Evolutionary conservation across 2,329 filamentous ascomycete species (phyloP).

Genomic region (Zymoseptoria brevis): DNA sequence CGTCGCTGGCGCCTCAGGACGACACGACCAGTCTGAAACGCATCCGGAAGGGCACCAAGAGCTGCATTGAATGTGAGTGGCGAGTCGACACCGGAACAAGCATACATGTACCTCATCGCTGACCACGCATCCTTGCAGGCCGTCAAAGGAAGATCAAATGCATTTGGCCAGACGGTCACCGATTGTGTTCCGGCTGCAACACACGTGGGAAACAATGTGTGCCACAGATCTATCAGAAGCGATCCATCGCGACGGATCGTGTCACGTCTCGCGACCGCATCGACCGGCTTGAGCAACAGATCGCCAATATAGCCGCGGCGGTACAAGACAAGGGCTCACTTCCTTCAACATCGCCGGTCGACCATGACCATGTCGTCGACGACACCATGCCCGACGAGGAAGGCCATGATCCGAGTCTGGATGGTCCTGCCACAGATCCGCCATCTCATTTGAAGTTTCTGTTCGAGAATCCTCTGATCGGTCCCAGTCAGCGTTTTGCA

Average conservation of each 20-base stretch:
- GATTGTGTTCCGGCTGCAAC: slow-evolving; percentile 17
- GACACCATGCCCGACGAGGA: background rate
- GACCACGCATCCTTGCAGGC: slow-evolving; percentile 12
- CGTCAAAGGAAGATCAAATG: slow-evolving; percentile 28
- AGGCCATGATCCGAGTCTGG: slow-evolving; percentile 1
- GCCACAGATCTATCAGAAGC: slow-evolving; percentile 8
- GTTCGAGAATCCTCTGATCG: slow-evolving; percentile 27
- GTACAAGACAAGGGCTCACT: slow-evolving; percentile 2
- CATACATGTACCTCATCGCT: background rate
- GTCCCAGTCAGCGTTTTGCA: slow-evolving; percentile 6
- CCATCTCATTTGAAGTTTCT: slow-evolving; percentile 26
- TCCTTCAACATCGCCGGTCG: background rate
- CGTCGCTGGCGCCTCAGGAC: background rate
- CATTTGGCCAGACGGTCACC: slow-evolving; percentile 18
- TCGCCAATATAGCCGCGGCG: slow-evolving; percentile 8
- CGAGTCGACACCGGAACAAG: background rate
- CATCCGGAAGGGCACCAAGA: slow-evolving; percentile 26
- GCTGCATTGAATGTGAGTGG: slow-evolving; percentile 26
- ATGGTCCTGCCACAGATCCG: slow-evolving; percentile 14
- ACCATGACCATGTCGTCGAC: slow-evolving; percentile 1
- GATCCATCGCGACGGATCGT: slow-evolving; percentile 1
- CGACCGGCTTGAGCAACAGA: slow-evolving; percentile 10
- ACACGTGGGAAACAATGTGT: slow-evolving; percentile 13
- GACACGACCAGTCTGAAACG: slow-evolving; percentile 3
- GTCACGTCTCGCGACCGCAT: slow-evolving; percentile 13